Conservation (phyloP, 2,329 filamentous ascomycete species). For the Phaeosphaeria sp. region DNA sequence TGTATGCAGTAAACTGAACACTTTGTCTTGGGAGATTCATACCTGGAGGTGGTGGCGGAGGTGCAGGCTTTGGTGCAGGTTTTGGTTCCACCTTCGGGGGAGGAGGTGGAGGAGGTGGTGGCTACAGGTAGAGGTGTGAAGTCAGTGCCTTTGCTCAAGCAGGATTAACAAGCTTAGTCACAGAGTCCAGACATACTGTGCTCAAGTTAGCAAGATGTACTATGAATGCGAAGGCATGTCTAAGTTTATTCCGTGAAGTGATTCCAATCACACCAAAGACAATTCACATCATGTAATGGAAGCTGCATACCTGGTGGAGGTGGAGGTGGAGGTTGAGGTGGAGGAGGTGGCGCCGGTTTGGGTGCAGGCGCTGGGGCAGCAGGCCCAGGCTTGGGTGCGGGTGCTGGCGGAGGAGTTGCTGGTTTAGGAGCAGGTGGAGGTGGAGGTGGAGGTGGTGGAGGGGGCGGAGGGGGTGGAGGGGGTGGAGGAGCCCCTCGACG, state of each 20-base stretch:
- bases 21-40: neutral
- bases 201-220: neutral
- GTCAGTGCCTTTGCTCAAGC: too few relatives aligned
- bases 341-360: too few relatives aligned
- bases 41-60: neutral
- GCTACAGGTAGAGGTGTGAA: neutral
- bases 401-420: neutral
- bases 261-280: neutral
- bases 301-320: neutral
- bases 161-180: too few relatives aligned
- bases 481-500: neutral
- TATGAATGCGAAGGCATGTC: neutral
- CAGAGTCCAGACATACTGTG: neutral
- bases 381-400: neutral
- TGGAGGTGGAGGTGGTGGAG: too few relatives aligned
- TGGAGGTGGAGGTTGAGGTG: neutral
- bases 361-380: too few relatives aligned
- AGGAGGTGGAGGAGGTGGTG: neutral
- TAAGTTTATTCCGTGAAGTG: neutral
- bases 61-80: neutral
- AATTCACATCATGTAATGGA: neutral
- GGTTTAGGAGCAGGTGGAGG: neutral
- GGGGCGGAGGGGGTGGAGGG: too few relatives aligned
- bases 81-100: neutral
- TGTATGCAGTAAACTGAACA: too few relatives aligned